Conservation (phyloP, 768 basidiomycete genomes). For the Serendipita indica region DNA sequence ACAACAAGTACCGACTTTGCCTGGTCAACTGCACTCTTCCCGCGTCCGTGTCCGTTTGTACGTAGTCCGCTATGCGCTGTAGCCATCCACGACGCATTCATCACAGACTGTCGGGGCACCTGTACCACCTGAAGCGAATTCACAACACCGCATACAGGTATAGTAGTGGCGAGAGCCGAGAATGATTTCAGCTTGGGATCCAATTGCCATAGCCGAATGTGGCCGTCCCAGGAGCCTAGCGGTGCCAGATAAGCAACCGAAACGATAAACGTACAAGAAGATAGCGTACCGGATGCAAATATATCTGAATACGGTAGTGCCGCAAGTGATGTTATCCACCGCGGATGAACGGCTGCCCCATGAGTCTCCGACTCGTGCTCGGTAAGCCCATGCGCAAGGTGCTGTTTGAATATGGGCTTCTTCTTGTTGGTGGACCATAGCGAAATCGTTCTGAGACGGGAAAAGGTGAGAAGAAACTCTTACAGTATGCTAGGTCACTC, state of each 20-base stretch:
- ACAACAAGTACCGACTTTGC: constrained; percentile 41
- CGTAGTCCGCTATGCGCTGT: background rate
- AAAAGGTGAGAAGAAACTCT: background rate
- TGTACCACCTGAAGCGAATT: constrained; percentile 78
- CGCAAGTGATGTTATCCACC: constrained; percentile 84
- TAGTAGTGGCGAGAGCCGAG: constrained; percentile 36
- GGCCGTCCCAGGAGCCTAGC: constrained; percentile 89
- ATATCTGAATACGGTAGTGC: constrained; percentile 78
- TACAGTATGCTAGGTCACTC: constrained; percentile 21
- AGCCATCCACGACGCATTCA: constrained; percentile 31
- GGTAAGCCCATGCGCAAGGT: constrained; percentile 77
- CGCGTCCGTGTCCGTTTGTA: background rate
- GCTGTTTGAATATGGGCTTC: constrained; percentile 80
- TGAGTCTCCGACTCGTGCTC: constrained; percentile 57
- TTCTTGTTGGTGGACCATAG: constrained; percentile 89
- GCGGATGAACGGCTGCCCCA: constrained; percentile 57
- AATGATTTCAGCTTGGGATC: constrained; percentile 69
- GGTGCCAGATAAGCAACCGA: background rate
- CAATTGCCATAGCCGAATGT: constrained; percentile 82
- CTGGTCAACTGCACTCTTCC: constrained; percentile 17
- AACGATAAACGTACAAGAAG: background rate
- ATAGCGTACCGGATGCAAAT: constrained; percentile 64
- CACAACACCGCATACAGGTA: constrained; percentile 63
- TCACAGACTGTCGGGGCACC: constrained; percentile 29
- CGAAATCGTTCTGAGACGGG: constrained; percentile 54